Percentiles rank a stretch among this genome's conserved stretches.
Evolutionary conservation across 1,139 yeast genomes (phyloP).

Genomic region (Lodderomyces beijingensis): DNA sequence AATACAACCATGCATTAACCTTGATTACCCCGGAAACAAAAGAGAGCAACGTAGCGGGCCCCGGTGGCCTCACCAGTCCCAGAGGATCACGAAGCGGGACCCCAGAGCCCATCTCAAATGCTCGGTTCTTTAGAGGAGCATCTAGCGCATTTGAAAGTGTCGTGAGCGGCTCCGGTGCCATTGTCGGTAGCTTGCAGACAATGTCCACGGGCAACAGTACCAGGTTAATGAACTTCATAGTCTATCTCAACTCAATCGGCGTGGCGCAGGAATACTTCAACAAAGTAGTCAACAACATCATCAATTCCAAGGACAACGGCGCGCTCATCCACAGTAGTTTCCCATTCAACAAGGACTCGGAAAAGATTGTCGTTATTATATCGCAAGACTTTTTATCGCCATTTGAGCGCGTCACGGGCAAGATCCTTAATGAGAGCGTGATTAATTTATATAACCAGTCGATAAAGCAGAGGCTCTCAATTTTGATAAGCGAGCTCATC

Average conservation of each 20-base stretch:
- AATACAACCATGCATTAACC: conserved; percentile 39
- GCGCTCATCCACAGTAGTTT: conserved; percentile 36
- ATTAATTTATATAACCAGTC: conserved; percentile 56
- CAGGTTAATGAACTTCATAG: conserved; percentile 44
- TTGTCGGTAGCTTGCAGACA: conserved; percentile 18
- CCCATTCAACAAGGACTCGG: conserved; percentile 55
- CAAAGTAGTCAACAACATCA: conserved; percentile 39
- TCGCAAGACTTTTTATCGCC: conserved; percentile 32
- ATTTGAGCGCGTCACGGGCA: conserved; percentile 38
- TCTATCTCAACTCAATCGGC: conserved; percentile 60
- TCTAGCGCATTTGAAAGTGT: conserved; percentile 46
- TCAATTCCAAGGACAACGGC: conserved; percentile 15
- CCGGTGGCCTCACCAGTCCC: background rate
- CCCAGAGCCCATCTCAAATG: conserved; percentile 29
- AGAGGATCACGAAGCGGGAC: conserved; percentile 27
- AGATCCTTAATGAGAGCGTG: conserved; percentile 50
- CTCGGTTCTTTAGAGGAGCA: conserved; percentile 44
- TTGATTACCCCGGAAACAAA: conserved; percentile 18
- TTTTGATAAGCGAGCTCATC: conserved; percentile 51
- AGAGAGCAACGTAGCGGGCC: conserved; percentile 6
- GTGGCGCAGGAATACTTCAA: conserved; percentile 52
- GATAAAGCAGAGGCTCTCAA: conserved; percentile 45
- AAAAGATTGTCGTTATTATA: conserved; percentile 39
- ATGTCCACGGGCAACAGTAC: conserved; percentile 20
- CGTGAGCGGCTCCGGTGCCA: conserved; percentile 26